Evolutionary conservation across 1,284 basidiomycete genomes (phyloP).

Genomic region (Neolentinus lepideus): DNA sequence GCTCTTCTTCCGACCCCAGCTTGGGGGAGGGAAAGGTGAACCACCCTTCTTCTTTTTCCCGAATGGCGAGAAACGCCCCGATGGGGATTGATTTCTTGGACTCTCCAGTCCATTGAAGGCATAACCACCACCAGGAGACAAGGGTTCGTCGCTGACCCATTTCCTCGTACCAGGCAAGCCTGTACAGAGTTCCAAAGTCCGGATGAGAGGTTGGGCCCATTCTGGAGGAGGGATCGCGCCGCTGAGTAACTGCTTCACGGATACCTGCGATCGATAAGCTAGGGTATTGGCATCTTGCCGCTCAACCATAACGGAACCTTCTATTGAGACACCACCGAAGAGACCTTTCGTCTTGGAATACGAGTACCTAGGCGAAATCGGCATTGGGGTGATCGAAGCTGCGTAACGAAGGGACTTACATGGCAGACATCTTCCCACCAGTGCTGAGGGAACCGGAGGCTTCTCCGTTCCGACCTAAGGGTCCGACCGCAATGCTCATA

Average conservation of each 20-base stretch:
- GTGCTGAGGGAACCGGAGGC: conserved; percentile 84
- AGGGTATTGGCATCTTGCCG: conserved; percentile 85
- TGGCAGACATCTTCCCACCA: conserved; percentile 86
- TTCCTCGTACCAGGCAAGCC: conserved; percentile 58
- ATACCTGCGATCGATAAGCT: conserved; percentile 73
- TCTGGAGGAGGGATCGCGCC: conserved; percentile 69
- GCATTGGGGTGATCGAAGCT: conserved; percentile 4
- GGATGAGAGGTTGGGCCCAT: conserved; percentile 72
- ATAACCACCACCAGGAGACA: conserved; percentile 33
- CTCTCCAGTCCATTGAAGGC: conserved; percentile 46
- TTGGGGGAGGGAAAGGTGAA: conserved; percentile 48
- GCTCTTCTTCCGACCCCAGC: conserved; percentile 40
- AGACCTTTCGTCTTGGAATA: conserved; percentile 94
- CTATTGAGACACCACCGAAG: conserved; percentile 78
- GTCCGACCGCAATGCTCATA: conserved; percentile 87
- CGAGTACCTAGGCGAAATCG: conserved; percentile 57
- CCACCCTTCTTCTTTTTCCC: conserved; percentile 44
- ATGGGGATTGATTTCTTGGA: conserved; percentile 25
- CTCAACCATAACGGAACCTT: conserved; percentile 92
- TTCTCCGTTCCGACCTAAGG: conserved; percentile 92
- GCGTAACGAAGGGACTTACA: conserved; percentile 38
- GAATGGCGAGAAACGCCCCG: conserved; percentile 19
- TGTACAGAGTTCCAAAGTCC: conserved; percentile 68
- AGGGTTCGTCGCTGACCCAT: conserved; percentile 58
- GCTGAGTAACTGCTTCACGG: conserved; percentile 73